These are phyloP conservation scores for Cucurbitaria berberidis DNA, from an alignment of 2,329 filamentous ascomycete species.

Conservation along the genomic window DNA sequence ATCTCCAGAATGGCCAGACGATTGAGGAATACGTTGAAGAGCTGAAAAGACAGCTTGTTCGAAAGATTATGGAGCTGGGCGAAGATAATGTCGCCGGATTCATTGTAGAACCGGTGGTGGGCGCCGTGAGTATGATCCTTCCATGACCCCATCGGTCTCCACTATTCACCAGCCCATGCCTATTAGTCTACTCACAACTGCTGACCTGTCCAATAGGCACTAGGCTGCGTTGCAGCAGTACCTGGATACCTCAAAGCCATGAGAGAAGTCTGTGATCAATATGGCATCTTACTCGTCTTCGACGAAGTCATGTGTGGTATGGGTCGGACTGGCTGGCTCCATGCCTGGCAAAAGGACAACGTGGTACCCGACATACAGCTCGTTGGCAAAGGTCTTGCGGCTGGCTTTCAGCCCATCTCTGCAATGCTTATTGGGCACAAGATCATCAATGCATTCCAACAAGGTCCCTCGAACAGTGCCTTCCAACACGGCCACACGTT, in stretches of 20 bases:
- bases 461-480: constrained; percentile 48
- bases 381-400: constrained; percentile 70
- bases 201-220: constrained; percentile 53
- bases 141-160: neutral
- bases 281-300: constrained; percentile 76
- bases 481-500: constrained; percentile 70
- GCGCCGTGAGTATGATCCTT: constrained; percentile 61
- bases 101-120: constrained; percentile 73
- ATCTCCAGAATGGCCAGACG: constrained; percentile 58
- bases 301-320: constrained; percentile 80
- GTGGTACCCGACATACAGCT: constrained; percentile 69
- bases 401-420: constrained; percentile 67
- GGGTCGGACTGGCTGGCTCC: constrained; percentile 64
- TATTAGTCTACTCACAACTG: neutral
- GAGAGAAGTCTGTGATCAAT: constrained; percentile 69
- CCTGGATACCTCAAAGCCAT: constrained; percentile 74
- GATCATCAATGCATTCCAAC: constrained; percentile 58
- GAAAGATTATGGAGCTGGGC: constrained; percentile 52
- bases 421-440: constrained; percentile 62
- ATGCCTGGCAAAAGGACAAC: constrained; percentile 67
- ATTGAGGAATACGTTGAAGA: constrained; percentile 65
- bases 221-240: constrained; percentile 72
- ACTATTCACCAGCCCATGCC: neutral
- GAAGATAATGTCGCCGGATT: constrained; percentile 64
- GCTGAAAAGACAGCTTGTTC: constrained; percentile 69